A percentile compares a stretch with the other conserved stretches of the same genome.
Evolutionary conservation across 1,284 basidiomycete genomes (phyloP).

Genomic region (Tremellales sp.): DNA sequence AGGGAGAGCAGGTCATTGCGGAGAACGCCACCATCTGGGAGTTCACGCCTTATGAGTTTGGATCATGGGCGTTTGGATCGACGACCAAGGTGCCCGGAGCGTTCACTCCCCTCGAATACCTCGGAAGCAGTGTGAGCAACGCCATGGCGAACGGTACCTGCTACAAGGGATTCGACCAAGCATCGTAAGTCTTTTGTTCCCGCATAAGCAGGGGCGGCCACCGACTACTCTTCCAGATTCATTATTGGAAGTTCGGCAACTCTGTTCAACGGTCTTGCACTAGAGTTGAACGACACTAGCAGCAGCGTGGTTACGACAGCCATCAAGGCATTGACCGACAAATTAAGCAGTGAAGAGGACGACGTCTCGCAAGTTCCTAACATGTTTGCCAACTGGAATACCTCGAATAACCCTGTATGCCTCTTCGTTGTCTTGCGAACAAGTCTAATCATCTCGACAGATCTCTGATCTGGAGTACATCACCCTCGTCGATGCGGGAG

Average conservation of each 20-base stretch:
- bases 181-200: constrained; percentile 26
- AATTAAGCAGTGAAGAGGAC: constrained; percentile 43
- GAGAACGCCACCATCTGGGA: constrained; percentile 52
- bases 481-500: constrained; percentile 52
- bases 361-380: constrained; percentile 52
- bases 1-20: constrained; percentile 46
- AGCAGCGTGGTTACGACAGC: constrained; percentile 30
- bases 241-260: constrained; percentile 50
- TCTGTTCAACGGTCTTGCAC: constrained; percentile 41
- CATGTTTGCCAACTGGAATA: constrained; percentile 46
- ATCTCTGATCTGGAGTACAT: constrained; percentile 38
- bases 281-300: constrained; percentile 36
- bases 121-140: constrained; percentile 42
- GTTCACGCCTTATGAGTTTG: constrained; percentile 52
- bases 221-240: constrained; percentile 28
- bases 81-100: constrained; percentile 35
- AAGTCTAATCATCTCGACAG: constrained; percentile 8
- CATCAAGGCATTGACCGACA: constrained; percentile 33
- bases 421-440: neutral
- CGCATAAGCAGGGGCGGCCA: neutral
- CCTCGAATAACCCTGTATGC: constrained; percentile 40
- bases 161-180: constrained; percentile 47
- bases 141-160: constrained; percentile 43
- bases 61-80: constrained; percentile 50
- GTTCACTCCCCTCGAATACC: constrained; percentile 45